A percentile compares a stretch with the other conserved stretches of the same genome.
These are phyloP conservation scores for Alternaria novae-zelandiae DNA, from an alignment of 2,329 filamentous ascomycete genomes.

Conservation along the genomic window DNA sequence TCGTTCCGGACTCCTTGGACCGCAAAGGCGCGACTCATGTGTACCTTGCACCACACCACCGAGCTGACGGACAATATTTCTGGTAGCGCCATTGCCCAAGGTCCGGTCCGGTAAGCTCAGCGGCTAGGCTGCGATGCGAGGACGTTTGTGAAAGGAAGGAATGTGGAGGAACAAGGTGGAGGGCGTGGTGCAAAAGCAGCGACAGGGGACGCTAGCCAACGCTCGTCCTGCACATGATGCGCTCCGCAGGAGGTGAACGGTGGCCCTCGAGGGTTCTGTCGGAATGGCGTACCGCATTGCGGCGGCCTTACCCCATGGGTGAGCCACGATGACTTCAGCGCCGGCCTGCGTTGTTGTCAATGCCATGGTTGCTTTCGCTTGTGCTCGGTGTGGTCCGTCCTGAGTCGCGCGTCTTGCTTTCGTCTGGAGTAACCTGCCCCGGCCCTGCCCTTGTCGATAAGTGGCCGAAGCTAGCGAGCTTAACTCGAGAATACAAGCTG, in stretches of 20 bases:
- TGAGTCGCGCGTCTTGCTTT: conserved; percentile 14
- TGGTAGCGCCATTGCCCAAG: conserved; percentile 23
- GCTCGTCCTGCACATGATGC: conserved; percentile 23
- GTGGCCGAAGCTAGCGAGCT: conserved; percentile 12
- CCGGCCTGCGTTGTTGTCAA: background rate
- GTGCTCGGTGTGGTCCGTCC: conserved; percentile 10
- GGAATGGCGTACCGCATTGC: conserved; percentile 28
- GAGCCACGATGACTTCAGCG: conserved; percentile 16
- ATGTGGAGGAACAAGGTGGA: conserved; percentile 1
- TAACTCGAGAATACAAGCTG: conserved; percentile 19
- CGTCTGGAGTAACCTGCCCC: conserved; percentile 22
- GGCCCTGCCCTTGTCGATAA: conserved; percentile 25
- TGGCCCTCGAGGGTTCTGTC: conserved; percentile 13
- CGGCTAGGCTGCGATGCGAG: conserved; percentile 18
- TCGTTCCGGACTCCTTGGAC: conserved; percentile 32
- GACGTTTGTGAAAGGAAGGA: conserved; percentile 12
- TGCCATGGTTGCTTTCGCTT: background rate
- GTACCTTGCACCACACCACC: conserved; percentile 14
- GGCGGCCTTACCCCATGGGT: conserved; percentile 10
- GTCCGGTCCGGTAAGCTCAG: conserved; percentile 32
- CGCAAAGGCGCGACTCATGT: conserved; percentile 10
- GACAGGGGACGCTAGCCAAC: conserved; percentile 20
- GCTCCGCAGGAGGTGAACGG: conserved; percentile 20
- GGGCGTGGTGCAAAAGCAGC: conserved; percentile 30
- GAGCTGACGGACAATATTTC: conserved; percentile 34